Evolutionary conservation across 768 basidiomycete genomes (phyloP).

Genomic region (Mycena indigotica): DNA sequence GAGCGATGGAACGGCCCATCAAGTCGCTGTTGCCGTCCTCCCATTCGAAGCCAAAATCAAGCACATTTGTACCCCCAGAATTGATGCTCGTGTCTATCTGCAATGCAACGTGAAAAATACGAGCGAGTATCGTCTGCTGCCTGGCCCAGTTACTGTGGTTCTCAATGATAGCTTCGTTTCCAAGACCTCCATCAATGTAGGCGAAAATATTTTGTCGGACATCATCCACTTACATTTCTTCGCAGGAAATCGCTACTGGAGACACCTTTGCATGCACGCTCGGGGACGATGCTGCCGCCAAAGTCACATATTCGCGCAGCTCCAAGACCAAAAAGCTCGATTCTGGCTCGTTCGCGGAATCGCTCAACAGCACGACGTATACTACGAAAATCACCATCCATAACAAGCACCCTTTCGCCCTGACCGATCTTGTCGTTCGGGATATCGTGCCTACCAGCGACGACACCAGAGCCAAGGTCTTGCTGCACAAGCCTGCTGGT

Average conservation of each 20-base stretch:
- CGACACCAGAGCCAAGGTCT: conserved; percentile 45
- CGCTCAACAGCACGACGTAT: conserved; percentile 45
- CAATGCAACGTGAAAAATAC: conserved; percentile 59
- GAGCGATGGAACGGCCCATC: conserved; percentile 56
- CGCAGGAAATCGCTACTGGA: conserved; percentile 48
- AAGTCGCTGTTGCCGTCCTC: conserved; percentile 53
- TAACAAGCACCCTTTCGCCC: conserved; percentile 50
- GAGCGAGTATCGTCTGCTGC: conserved; percentile 57
- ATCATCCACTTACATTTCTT: too few species aligned
- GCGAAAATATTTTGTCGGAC: too few species aligned
- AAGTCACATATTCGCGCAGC: conserved; percentile 48
- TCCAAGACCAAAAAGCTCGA: conserved; percentile 33
- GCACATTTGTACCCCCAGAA: conserved; percentile 53
- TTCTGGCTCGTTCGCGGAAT: conserved; percentile 48
- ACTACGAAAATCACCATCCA: conserved; percentile 47
- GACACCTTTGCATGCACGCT: conserved; percentile 60
- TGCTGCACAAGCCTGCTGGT: conserved; percentile 48
- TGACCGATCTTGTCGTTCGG: conserved; percentile 47
- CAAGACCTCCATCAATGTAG: conserved; percentile 49
- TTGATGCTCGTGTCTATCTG: conserved; percentile 51
- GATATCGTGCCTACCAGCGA: conserved; percentile 48
- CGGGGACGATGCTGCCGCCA: conserved; percentile 46
- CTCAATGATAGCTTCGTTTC: conserved; percentile 60
- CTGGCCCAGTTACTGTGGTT: conserved; percentile 57
- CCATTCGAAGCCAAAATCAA: conserved; percentile 48